Percentiles rank a stretch among this genome's conserved stretches.
Evolutionary conservation across 202 grass and related monocot genomes (phyloP).

Genomic region (Setaria italica): DNA sequence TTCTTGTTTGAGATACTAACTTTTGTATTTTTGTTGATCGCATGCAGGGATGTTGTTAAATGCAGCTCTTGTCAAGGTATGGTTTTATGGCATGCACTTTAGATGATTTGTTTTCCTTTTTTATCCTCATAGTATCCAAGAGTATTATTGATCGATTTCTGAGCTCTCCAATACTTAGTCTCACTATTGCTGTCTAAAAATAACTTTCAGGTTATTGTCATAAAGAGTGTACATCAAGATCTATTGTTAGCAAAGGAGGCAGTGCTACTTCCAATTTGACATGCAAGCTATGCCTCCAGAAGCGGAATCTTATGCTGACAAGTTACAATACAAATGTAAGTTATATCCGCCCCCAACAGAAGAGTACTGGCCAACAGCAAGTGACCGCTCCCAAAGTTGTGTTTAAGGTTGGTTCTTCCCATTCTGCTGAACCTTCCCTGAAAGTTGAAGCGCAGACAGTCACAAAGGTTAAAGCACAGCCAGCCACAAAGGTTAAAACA

Average conservation of each 20-base stretch:
- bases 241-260: constrained; percentile 53
- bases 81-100: constrained; percentile 25
- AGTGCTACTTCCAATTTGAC: constrained; percentile 51
- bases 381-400: constrained; percentile 55
- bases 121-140: constrained; percentile 9
- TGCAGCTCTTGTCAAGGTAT: constrained; percentile 93
- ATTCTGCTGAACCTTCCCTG: constrained; percentile 43
- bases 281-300: constrained; percentile 73
- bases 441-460: constrained; percentile 24
- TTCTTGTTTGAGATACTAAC: constrained; percentile 41
- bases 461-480: constrained; percentile 2
- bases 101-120: constrained; percentile 16
- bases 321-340: constrained; percentile 53
- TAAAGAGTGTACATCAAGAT: constrained; percentile 70
- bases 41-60: constrained; percentile 71
- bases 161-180: constrained; percentile 37
- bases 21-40: constrained; percentile 47
- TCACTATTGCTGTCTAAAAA: constrained; percentile 45
- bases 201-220: constrained; percentile 85
- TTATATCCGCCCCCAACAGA: constrained; percentile 57
- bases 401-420: constrained; percentile 60
- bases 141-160: constrained; percentile 15
- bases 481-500: constrained; percentile 1
- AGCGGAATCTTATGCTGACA: constrained; percentile 57
- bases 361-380: constrained; percentile 52